phyloP scores from a whole-genome alignment of 192 early-diverging fungal species.

The Obelidium mucronatum region DNA sequence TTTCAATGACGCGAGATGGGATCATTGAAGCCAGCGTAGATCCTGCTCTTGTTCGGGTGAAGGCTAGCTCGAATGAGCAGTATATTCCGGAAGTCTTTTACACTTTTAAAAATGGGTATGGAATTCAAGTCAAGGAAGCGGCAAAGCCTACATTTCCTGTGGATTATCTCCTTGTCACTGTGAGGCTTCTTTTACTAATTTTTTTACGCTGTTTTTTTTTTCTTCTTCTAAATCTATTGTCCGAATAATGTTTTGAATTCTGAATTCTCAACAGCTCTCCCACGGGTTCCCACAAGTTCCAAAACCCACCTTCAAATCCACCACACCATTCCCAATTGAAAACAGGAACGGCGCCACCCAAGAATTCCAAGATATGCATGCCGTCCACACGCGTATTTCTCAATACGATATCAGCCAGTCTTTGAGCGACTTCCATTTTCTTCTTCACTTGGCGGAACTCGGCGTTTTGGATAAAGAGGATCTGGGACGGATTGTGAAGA shows the following conservation, averaged over 20 bases:
- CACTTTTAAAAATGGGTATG: slow-evolving; percentile 95
- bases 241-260: too few species aligned
- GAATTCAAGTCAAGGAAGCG: slow-evolving; percentile 80
- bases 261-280: slow-evolving; percentile 65
- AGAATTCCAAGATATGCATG: slow-evolving; percentile 59
- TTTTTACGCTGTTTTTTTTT: neutral
- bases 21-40: slow-evolving; percentile 90
- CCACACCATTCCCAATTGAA: slow-evolving; percentile 72
- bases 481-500: slow-evolving; percentile 27
- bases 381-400: slow-evolving; percentile 65
- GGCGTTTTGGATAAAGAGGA: slow-evolving; percentile 68
- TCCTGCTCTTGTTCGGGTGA: slow-evolving; percentile 86
- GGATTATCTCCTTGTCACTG: slow-evolving; percentile 94
- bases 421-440: slow-evolving; percentile 87
- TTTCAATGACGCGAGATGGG: slow-evolving; percentile 89
- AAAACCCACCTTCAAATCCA: slow-evolving; percentile 74
- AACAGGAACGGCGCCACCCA: slow-evolving; percentile 69
- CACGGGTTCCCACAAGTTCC: slow-evolving; percentile 90
- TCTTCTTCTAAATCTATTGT: slow-evolving; percentile 1
- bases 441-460: slow-evolving; percentile 72
- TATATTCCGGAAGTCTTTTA: slow-evolving; percentile 99
- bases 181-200: too few species aligned
- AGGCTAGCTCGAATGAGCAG: slow-evolving; percentile 71
- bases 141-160: slow-evolving; percentile 97
- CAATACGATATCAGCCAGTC: slow-evolving; percentile 51